phyloP scores from a whole-genome alignment of 176 grass and related monocot genomes.

The Oryza rufipogon region DNA sequence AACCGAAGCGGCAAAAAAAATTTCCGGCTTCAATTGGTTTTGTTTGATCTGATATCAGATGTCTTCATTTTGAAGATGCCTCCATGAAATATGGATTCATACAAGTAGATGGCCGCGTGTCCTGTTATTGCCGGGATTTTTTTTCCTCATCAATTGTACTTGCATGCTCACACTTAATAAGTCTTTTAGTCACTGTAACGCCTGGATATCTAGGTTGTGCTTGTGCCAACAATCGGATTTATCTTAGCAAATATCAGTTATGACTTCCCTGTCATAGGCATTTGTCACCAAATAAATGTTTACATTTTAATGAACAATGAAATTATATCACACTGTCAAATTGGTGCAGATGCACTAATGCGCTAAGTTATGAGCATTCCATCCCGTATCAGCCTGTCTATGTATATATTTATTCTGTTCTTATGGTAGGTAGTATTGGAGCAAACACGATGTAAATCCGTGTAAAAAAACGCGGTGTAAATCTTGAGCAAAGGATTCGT shows the following conservation, averaged over 20 bases:
- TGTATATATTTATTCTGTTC: not conserved
- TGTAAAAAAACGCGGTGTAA: not conserved
- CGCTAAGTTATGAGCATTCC: not conserved
- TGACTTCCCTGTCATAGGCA: not conserved
- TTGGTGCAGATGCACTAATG: not conserved
- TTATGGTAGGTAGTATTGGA: not conserved
- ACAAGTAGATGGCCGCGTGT: conserved; percentile 5
- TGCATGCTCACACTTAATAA: conserved; percentile 18
- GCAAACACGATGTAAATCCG: not conserved
- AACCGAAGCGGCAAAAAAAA: conserved; percentile 5
- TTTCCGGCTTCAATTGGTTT: not conserved
- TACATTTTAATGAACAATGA: conserved; percentile 2
- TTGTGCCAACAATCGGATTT: conserved; percentile 27
- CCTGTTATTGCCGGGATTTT: conserved; percentile 27
- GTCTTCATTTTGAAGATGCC: not conserved
- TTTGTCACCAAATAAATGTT: not conserved
- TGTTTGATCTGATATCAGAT: conserved; percentile 6
- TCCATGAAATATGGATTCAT: not conserved
- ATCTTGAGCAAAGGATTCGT: not conserved
- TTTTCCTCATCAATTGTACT: conserved; percentile 18
- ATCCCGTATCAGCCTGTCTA: not conserved
- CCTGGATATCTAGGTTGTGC: conserved; percentile 13
- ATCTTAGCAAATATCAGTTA: not conserved
- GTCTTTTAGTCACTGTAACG: not conserved
- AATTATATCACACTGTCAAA: not conserved